Evolutionary conservation across 2,329 filamentous ascomycete species (phyloP), one percentile per base, ranked within the genome.

Genomic region (Calonectria ilicicola): DNA sequence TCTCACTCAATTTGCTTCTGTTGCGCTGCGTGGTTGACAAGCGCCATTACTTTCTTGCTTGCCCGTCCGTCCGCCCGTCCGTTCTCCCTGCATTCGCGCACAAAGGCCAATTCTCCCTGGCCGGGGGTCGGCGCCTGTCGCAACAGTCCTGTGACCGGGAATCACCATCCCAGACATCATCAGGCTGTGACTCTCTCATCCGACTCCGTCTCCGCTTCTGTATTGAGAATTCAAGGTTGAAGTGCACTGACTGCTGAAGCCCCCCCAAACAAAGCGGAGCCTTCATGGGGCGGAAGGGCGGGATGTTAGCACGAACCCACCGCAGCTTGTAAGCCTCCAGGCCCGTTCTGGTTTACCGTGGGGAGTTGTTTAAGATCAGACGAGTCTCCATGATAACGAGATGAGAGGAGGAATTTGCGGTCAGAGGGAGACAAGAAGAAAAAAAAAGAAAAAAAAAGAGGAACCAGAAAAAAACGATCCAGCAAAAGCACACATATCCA

Each of bases 81-180:
- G 65, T 69, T 73, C 72, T 76, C 69, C 75, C 72, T 74, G 73
- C 69, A 76, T 76, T 51, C 68, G 68, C 62, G 35, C 67, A 76
- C 62, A 64, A 60, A 74, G 42, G 62, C 69, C 35, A 62, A 68
- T 40, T 29, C 56, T 63, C 56, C 63, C 47, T 42, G 40, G 51
- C 49, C 60, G 38, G 51, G 65, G 67, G 29, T 35, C 17, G 40
- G 64, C 58, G 70, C 73, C 65, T 72, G 67, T 65, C 65, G 69
- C 68, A 58, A 60, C 58, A 51, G 62, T 75, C 72, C 68, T 74
- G 68, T 75, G 73, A 76, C 72, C 71, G 60, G 70, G 67, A 66
- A 70, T 71, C 51, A 70, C 46, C 75, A 72, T 67, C 70, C 68
- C 64, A 69, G 47, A 68, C 53, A 58, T 58, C 53, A 32, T 44